phyloP scores from a whole-genome alignment of 805 yeast genomes.

The Priceomyces haplophilus region DNA sequence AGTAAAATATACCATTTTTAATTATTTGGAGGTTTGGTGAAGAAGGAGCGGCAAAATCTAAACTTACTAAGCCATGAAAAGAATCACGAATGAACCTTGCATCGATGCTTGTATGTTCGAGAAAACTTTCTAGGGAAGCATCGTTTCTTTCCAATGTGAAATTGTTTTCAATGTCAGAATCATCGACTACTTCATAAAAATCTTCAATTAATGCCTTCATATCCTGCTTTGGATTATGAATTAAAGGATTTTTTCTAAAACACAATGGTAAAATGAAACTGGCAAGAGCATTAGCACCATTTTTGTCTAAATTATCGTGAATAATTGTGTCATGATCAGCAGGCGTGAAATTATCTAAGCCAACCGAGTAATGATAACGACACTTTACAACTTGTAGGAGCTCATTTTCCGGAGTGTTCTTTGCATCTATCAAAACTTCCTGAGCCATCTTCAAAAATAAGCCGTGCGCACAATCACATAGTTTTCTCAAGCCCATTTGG shows the following conservation, averaged over 20 bases:
- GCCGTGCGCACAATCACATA: constrained; percentile 68
- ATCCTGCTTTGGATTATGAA: constrained; percentile 62
- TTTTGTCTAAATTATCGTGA: constrained; percentile 24
- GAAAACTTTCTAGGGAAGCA: constrained; percentile 42
- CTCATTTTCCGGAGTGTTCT: constrained; percentile 55
- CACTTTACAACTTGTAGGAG: constrained; percentile 77
- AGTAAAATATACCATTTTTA: constrained; percentile 59
- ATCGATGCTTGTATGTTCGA: constrained; percentile 44
- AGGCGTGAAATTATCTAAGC: constrained; percentile 59
- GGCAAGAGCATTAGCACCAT: constrained; percentile 36
- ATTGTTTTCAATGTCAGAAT: constrained; percentile 48
- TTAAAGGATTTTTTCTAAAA: constrained; percentile 55
- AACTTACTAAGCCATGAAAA: constrained; percentile 45
- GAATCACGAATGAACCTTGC: constrained; percentile 46
- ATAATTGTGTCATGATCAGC: constrained; percentile 57
- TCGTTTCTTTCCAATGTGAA: constrained; percentile 46
- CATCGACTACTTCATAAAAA: constrained; percentile 68
- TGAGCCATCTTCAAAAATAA: constrained; percentile 61
- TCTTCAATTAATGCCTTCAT: constrained; percentile 69
- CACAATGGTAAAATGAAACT: constrained; percentile 55
- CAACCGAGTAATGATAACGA: constrained; percentile 64
- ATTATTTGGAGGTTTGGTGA: constrained; percentile 23
- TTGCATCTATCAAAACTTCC: constrained; percentile 43
- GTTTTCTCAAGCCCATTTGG: constrained; percentile 63
- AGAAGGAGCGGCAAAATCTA: constrained; percentile 29